Percentiles rank a stretch among this genome's conserved stretches.
phyloP scores from a whole-genome alignment of 202 grass and related monocot species.

The Dendrocalamus latiflorus region DNA sequence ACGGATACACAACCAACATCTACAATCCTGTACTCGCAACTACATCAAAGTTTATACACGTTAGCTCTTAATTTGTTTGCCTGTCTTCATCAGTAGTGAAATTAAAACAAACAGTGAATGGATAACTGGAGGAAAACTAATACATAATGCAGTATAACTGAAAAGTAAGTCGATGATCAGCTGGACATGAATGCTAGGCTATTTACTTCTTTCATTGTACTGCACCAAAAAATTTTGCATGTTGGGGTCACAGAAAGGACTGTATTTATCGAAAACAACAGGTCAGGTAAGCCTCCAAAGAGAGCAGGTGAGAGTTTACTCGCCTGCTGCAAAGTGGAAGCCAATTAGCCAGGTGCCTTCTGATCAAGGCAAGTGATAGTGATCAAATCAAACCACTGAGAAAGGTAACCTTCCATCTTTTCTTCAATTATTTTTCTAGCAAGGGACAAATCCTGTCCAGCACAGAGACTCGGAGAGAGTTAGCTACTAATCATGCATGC shows the following conservation, averaged over 20 bases:
- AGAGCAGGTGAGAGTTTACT: background rate
- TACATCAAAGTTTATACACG: background rate
- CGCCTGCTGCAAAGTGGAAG: background rate
- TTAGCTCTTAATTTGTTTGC: background rate
- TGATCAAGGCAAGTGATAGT: background rate
- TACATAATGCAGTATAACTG: background rate
- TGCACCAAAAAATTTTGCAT: background rate
- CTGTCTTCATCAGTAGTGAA: background rate
- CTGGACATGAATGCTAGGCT: background rate
- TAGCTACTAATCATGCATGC: background rate
- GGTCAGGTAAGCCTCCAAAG: background rate
- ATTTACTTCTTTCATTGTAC: background rate
- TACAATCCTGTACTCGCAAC: background rate
- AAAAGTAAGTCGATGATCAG: background rate
- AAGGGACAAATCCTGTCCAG: conserved; percentile 11
- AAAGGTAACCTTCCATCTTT: background rate
- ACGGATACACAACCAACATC: background rate
- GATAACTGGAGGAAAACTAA: background rate
- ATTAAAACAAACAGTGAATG: background rate
- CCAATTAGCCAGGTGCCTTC: conserved; percentile 6
- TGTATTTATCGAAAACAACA: background rate
- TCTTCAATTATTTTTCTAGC: background rate
- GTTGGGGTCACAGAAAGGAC: background rate
- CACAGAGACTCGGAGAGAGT: background rate
- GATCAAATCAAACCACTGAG: background rate